Conservation (phyloP, 345 rosid genomes). For the Sapria himalayana region DNA sequence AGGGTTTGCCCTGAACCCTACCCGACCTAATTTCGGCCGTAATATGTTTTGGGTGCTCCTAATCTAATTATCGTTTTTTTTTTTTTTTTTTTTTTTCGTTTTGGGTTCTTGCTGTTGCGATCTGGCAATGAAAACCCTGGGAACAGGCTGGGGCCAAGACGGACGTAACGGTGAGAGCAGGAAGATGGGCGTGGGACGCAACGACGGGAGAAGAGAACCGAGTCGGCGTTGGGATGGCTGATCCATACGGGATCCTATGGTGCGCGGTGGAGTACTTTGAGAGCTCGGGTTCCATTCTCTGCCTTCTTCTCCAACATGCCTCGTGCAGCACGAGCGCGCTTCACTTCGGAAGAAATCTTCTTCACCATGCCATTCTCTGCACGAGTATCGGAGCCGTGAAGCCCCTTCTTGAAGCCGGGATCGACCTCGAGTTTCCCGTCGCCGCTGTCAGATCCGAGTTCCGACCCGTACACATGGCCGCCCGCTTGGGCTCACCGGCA, state of each 20-base stretch:
- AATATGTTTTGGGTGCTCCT: too few species aligned
- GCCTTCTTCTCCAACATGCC: constrained; percentile 34
- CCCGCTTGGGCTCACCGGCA: constrained; percentile 37
- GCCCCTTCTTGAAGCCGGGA: constrained; percentile 45
- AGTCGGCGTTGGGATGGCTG: constrained; percentile 95
- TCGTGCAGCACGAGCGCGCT: constrained; percentile 21
- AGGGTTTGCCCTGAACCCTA: too few species aligned
- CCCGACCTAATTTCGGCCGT: too few species aligned
- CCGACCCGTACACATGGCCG: constrained; percentile 68
- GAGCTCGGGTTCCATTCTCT: constrained; percentile 48
- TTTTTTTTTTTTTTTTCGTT: background rate
- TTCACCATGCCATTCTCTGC: constrained; percentile 87
- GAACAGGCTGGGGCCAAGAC: constrained; percentile 49
- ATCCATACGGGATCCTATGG: constrained; percentile 73
- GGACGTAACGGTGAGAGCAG: constrained; percentile 45
- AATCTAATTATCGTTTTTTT: too few species aligned
- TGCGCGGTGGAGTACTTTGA: constrained; percentile 91
- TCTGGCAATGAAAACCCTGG: constrained; percentile 8
- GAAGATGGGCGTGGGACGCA: constrained; percentile 96
- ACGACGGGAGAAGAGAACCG: constrained; percentile 74
- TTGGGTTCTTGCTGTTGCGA: background rate
- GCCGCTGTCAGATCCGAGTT: constrained; percentile 20
- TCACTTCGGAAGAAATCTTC: constrained; percentile 66
- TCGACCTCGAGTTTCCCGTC: constrained; percentile 36
- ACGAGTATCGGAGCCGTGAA: constrained; percentile 48